Evolutionary conservation across 1,284 basidiomycete genomes (phyloP).

Genomic region (Amylostereum areolatum): DNA sequence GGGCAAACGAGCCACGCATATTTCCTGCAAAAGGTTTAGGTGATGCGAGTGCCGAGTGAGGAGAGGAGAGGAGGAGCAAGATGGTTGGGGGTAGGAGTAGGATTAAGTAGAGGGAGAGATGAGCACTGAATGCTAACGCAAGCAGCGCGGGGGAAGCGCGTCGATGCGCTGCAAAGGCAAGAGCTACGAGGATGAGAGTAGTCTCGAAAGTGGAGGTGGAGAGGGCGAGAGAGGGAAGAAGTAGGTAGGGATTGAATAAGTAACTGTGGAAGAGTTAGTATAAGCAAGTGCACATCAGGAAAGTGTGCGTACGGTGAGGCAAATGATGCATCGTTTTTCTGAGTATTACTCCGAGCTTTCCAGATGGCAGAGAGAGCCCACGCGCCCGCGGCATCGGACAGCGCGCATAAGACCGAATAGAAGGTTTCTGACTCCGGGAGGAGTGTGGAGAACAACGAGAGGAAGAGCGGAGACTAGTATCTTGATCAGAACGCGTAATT

Average conservation of each 20-base stretch:
- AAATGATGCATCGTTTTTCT: constrained; percentile 13
- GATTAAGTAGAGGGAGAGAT: constrained; percentile 67
- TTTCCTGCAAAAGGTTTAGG: constrained; percentile 40
- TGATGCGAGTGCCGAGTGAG: constrained; percentile 58
- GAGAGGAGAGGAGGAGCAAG: constrained; percentile 56
- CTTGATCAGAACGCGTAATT: constrained; percentile 9
- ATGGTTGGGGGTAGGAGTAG: constrained; percentile 65
- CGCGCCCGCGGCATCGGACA: constrained; percentile 61
- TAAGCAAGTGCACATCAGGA: background rate
- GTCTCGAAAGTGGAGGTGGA: constrained; percentile 83
- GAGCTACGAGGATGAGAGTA: constrained; percentile 54
- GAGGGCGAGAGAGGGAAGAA: constrained; percentile 72
- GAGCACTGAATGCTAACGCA: constrained; percentile 61
- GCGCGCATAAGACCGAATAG: constrained; percentile 64
- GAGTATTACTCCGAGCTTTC: constrained; percentile 48
- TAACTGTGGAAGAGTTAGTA: constrained; percentile 42
- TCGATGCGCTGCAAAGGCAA: constrained; percentile 72
- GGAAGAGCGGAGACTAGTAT: constrained; percentile 71
- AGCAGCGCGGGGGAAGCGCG: constrained; percentile 50
- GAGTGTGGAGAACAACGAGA: constrained; percentile 70
- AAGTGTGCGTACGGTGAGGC: background rate
- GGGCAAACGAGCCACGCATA: constrained; percentile 29
- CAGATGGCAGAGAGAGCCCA: constrained; percentile 65
- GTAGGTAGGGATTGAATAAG: constrained; percentile 83
- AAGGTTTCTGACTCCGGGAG: constrained; percentile 45